These are phyloP conservation scores for Durio zibethinus DNA, from an alignment of 345 rosid species.

Conservation along the genomic window DNA sequence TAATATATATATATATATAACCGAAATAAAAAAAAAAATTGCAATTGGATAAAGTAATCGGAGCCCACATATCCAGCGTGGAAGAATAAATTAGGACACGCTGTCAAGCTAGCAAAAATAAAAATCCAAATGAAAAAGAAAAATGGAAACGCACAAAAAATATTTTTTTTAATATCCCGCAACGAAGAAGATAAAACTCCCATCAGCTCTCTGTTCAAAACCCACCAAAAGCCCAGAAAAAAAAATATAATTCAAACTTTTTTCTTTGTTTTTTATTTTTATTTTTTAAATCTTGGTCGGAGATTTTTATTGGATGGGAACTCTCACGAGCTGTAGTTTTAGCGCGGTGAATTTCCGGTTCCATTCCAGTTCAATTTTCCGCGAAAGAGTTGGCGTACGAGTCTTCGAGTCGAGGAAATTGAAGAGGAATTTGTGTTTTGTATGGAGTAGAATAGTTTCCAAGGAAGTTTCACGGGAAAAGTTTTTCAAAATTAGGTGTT, in stretches of 20 bases:
- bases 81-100: too few species aligned
- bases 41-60: too few species aligned
- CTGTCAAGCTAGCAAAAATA: too few species aligned
- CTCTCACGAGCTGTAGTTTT: constrained; percentile 14
- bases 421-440: neutral
- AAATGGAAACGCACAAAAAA: too few species aligned
- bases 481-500: constrained; percentile 2
- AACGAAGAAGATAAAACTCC: neutral
- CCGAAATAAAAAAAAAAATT: too few species aligned
- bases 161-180: too few species aligned
- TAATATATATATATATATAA: too few species aligned
- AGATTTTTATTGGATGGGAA: constrained; percentile 3
- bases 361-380: neutral
- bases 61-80: too few species aligned
- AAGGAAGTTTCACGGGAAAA: constrained; percentile 8
- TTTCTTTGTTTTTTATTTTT: neutral
- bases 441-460: neutral
- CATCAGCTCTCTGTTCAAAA: neutral
- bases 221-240: neutral
- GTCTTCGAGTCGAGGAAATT: constrained; percentile 6
- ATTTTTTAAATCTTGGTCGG: neutral
- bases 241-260: neutral
- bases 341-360: constrained; percentile 7
- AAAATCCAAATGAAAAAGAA: too few species aligned
- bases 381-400: constrained; percentile 1